Evolutionary conservation across 305 asterid genomes (phyloP).

Genomic region (Ilex paraguariensis): DNA sequence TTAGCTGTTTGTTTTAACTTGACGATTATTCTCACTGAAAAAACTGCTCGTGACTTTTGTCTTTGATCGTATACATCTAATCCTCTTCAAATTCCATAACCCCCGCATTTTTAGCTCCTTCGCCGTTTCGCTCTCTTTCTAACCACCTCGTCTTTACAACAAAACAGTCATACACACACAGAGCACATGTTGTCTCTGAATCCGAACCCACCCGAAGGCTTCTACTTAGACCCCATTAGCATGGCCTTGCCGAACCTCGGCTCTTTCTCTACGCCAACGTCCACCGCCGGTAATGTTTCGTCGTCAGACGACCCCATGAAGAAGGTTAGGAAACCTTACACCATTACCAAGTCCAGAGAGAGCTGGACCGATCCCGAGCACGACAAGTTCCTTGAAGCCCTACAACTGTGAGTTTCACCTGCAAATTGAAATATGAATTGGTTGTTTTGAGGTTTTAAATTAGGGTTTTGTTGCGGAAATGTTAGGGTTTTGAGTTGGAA

Average conservation of each 20-base stretch:
- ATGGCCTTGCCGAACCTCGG: conserved; percentile 72
- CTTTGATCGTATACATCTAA: too few species aligned
- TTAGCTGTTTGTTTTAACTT: too few species aligned
- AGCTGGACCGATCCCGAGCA: conserved; percentile 98
- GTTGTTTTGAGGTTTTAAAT: conserved; percentile 4
- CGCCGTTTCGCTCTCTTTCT: not conserved
- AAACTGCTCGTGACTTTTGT: too few species aligned
- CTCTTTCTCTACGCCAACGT: conserved; percentile 44
- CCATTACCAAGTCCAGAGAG: conserved; percentile 82
- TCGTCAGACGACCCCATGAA: conserved; percentile 54
- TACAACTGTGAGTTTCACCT: conserved; percentile 62
- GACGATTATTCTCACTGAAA: too few species aligned
- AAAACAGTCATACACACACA: conserved; percentile 6
- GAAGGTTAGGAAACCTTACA: conserved; percentile 81
- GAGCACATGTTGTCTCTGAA: conserved; percentile 42
- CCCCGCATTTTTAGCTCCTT: too few species aligned
- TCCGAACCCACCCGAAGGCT: conserved; percentile 37
- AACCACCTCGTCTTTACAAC: not conserved
- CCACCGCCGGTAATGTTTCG: conserved; percentile 20
- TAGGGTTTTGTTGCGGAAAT: conserved; percentile 22
- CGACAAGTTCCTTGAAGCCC: conserved; percentile 91
- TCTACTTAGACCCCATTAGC: conserved; percentile 49
- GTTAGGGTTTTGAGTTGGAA: not conserved
- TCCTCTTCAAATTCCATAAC: too few species aligned
- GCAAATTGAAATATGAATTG: not conserved